Conservation (phyloP, 352 stramenopile genomes). For the Globisporangium sylvaticum region DNA sequence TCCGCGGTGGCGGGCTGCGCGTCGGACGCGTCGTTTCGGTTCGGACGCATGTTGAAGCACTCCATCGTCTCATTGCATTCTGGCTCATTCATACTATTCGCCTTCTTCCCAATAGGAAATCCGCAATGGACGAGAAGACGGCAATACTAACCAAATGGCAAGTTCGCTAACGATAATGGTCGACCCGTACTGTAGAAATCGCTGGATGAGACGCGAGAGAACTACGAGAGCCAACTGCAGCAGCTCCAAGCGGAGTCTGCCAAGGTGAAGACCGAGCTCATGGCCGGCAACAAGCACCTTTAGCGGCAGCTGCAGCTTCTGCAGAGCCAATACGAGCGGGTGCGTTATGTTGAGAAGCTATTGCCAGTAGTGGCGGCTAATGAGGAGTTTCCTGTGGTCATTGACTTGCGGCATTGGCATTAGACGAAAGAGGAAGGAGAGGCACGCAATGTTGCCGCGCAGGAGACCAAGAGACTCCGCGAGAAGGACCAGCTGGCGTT, state of each 20-base stretch:
- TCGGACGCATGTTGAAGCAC: slow-evolving; percentile 6
- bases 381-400: too few species aligned
- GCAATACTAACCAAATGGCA: slow-evolving; percentile 19
- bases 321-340: slow-evolving; percentile 36
- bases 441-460: slow-evolving; percentile 22
- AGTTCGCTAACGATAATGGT: too few species aligned
- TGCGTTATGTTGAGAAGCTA: slow-evolving; percentile 11
- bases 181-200: neutral
- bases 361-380: neutral
- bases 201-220: slow-evolving; percentile 16
- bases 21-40: slow-evolving; percentile 54
- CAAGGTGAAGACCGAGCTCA: slow-evolving; percentile 19
- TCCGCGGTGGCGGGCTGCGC: slow-evolving; percentile 35
- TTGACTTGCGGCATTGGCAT: neutral
- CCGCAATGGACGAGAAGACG: slow-evolving; percentile 17
- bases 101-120: too few species aligned
- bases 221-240: slow-evolving; percentile 22
- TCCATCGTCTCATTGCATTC: neutral
- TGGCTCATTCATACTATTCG: too few species aligned
- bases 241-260: slow-evolving; percentile 26
- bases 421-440: slow-evolving; percentile 32
- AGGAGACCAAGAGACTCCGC: slow-evolving; percentile 34
- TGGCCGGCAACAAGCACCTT: slow-evolving; percentile 31
- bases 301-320: slow-evolving; percentile 33
- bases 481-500: slow-evolving; percentile 36